phyloP scores from a whole-genome alignment of 2,329 filamentous ascomycete genomes.

The Phialemoniopsis sp. region DNA sequence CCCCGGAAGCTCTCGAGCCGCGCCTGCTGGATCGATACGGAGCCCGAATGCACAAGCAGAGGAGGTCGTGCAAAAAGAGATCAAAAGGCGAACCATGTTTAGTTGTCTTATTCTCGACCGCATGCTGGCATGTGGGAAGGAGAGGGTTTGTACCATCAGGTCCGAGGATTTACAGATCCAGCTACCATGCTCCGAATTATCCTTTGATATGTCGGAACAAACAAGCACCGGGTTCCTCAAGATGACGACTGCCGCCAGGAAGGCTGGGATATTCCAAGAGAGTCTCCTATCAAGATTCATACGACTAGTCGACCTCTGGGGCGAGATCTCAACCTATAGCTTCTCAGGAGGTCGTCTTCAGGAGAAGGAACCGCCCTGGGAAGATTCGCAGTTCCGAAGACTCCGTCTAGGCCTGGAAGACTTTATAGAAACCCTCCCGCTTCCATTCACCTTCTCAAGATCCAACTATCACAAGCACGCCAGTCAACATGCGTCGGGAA shows the following conservation, averaged over 20 bases:
- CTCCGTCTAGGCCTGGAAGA: constrained; percentile 45
- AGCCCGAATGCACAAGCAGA: constrained; percentile 7
- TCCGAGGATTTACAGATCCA: constrained; percentile 59
- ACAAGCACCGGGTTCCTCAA: constrained; percentile 47
- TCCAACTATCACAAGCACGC: constrained; percentile 64
- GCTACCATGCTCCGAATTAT: constrained; percentile 62
- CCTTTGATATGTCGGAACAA: constrained; percentile 58
- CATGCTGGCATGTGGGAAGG: constrained; percentile 61
- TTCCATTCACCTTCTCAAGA: constrained; percentile 51
- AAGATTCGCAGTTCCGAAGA: constrained; percentile 47
- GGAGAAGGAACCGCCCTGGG: constrained; percentile 56
- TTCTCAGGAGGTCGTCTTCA: constrained; percentile 46
- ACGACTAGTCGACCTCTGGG: constrained; percentile 55
- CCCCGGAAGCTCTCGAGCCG: neutral
- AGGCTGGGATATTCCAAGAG: constrained; percentile 12
- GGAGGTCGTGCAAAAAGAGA: constrained; percentile 56
- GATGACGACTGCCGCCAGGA: constrained; percentile 3
- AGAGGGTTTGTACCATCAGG: constrained; percentile 55
- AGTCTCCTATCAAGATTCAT: constrained; percentile 50
- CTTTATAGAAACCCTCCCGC: constrained; percentile 51
- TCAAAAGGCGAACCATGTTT: constrained; percentile 67
- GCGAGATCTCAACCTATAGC: constrained; percentile 53
- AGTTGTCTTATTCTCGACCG: constrained; percentile 71
- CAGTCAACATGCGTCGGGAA: constrained; percentile 56
- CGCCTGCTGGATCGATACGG: too few species aligned